Conservation (phyloP, 768 basidiomycete genomes). For the Tulasnella sp. region DNA sequence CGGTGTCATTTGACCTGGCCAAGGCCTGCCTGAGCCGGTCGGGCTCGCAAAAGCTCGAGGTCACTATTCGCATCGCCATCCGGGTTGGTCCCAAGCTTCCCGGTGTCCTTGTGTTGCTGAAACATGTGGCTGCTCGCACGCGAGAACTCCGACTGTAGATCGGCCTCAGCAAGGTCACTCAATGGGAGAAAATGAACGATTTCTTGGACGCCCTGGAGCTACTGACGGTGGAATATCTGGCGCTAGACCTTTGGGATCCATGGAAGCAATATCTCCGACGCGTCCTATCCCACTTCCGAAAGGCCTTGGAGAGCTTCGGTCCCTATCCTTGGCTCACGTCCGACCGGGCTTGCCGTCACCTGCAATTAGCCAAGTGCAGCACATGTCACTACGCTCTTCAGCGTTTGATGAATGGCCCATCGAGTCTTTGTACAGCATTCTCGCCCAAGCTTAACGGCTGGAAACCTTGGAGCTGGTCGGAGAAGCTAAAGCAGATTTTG, state of each 20-base stretch:
- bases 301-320: not conserved
- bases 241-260: not conserved
- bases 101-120: not conserved
- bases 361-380: not conserved
- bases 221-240: not conserved
- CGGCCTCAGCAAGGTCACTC: not conserved
- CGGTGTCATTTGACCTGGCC: not conserved
- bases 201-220: not conserved
- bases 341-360: not conserved
- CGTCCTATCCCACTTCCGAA: not conserved
- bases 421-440: not conserved
- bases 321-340: not conserved
- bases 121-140: not conserved
- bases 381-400: not conserved
- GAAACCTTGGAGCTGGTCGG: not conserved
- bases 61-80: not conserved
- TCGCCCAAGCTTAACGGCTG: not conserved
- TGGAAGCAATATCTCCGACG: not conserved
- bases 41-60: not conserved
- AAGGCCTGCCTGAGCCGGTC: not conserved
- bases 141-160: not conserved
- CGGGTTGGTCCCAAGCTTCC: not conserved
- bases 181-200: not conserved
- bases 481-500: not conserved
- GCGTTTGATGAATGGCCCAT: not conserved